Base-by-base conservation (phyloP, 176 grass and related monocot genomes). In the Guadua angustifolia region DNA sequence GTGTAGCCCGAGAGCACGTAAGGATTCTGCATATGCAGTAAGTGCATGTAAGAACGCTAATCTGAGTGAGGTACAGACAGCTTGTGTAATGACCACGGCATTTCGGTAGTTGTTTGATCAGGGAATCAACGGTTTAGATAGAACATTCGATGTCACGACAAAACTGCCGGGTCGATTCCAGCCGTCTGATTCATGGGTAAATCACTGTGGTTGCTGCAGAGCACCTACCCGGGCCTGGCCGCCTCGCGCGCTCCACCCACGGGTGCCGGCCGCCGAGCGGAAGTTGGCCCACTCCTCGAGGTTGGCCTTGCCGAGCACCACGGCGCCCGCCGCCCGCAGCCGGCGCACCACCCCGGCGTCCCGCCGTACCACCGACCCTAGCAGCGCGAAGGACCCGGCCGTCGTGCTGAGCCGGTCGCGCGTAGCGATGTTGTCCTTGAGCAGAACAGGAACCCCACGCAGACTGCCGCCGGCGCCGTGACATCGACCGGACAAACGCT, bases 301-400 rank as follows among this genome's bases (percentile, higher is more conserved):
- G 86, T 74, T 93, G 22, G 88, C 85, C 78, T 88, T 93, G 45
- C 91, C 82, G 9, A 93, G 69, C 32, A 93, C 25, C 50, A 93
- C 78, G 9, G 82, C 82, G 11, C 88, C 85, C 0, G 88, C 74
- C 7, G 49, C 49, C 57, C 88, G 68, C 16, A 93, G 82, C 73
- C 82, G 21, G 10, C 53, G 32, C 14, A 86, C 90, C 46, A 86
- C 90, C 1, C 90, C 90, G 3, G 89, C 71, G 73, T 89, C 90
- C 4, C 68, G 83, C 32, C 18, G 13, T 13, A 51, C 49, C 15
- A 24, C n/a, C 5, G 90, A 86, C 4, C 90, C 83, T 21, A 92
- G 83, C 17, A 92, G 64, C 0, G 90, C 86, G 33, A 92, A 52
- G 0, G 90, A 92, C 9, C 90, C 83, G 16, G 79, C 74, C 9